Conservation (phyloP, 208 protist species). For the Naegleria gruberi region DNA sequence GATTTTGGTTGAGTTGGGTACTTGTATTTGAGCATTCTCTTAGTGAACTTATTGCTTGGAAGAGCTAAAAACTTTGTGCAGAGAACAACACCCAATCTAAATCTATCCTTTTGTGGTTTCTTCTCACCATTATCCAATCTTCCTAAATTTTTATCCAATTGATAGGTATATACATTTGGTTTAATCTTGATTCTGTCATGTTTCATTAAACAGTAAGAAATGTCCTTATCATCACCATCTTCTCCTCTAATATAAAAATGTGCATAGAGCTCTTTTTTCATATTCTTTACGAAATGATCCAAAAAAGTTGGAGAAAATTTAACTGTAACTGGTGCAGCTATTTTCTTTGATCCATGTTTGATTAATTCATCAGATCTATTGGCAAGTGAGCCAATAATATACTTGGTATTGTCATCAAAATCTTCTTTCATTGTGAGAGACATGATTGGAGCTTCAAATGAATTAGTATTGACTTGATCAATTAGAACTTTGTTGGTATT, state of each 20-base stretch:
- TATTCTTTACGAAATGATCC: neutral
- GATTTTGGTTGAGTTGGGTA: neutral
- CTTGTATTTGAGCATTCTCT: neutral
- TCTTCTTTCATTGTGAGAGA: neutral
- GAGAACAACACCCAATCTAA: neutral
- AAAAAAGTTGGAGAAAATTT: neutral
- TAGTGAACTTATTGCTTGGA: neutral
- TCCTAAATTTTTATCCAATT: neutral
- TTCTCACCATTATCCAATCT: neutral
- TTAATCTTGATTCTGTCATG: neutral
- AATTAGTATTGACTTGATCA: neutral
- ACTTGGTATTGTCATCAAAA: neutral
- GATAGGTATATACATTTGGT: neutral
- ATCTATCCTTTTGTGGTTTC: neutral
- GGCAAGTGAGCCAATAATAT: neutral
- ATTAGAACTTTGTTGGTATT: neutral
- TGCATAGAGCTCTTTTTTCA: neutral
- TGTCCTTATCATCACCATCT: neutral
- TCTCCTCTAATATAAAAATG: neutral
- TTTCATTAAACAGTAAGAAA: neutral
- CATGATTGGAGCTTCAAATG: neutral
- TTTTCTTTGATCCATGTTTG: neutral
- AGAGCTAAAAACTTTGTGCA: neutral
- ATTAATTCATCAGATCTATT: neutral
- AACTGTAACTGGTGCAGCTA: neutral